Evolutionary conservation across 192 early-diverging fungal genomes (phyloP), one percentile per base, ranked within the genome.

Genomic region (Coemansia asiatica): DNA sequence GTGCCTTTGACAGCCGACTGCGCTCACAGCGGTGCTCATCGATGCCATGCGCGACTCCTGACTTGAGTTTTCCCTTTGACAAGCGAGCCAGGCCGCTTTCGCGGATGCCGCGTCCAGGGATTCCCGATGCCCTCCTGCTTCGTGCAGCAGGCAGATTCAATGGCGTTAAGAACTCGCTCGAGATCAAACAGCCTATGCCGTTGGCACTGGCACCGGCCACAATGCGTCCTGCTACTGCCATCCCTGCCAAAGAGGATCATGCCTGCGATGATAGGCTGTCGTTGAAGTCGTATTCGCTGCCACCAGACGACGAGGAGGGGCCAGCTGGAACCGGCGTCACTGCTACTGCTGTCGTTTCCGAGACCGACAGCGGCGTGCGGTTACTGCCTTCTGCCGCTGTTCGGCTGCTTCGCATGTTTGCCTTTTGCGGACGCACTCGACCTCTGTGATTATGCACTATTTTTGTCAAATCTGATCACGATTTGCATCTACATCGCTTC

Each of bases 141-240:
- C 47, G 64, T 0, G 53, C 60, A n/a, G n/a, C 64, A 16, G 58
- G 60, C 19, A 64, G 66, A 49, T 78, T 78, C 61, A 31, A 54
- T 23, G 47, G 44, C 10, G 76, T 78, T 55, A 78, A 78, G 47
- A 72, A 78, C 63, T 78, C 76, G 38, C 71, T 78, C 31, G 76
- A 78, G 7, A 69, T 78, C 21, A 57, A 62, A 49, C 66, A 72
- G 35, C 66, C 76, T 9, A 63, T 71, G 18, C 54, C 64, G n/a
- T 33, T 60, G 1, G 46, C 35, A 31, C 26, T 26, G 36, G n/a
- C 29, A 46, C 65, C 38, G 12, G 15, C 36, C 49, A 61, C 27
- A 13, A 48, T 19, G 51, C 51, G 51, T 25, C 25, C 51, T 27
- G 51, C 51, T 54, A 54, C 51, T 54, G 51, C 51, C 4, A 12